Percentiles rank a stretch among this genome's conserved stretches.
phyloP scores from a whole-genome alignment of 768 basidiomycete genomes.

The Termitomyces sp. region DNA sequence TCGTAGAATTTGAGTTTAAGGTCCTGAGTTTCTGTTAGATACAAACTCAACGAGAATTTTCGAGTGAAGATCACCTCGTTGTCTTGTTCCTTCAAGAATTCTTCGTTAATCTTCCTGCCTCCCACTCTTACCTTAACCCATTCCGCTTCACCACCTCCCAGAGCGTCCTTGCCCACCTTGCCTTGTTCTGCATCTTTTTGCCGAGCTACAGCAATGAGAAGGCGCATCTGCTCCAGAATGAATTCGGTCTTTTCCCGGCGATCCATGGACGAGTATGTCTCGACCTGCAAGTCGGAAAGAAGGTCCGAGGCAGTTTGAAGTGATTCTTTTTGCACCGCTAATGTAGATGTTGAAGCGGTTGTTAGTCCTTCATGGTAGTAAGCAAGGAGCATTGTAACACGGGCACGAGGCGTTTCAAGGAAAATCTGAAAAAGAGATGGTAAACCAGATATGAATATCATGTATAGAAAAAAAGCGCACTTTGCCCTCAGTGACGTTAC shows the following conservation, averaged over 20 bases:
- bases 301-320: slow-evolving; percentile 88
- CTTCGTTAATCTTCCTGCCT: slow-evolving; percentile 90
- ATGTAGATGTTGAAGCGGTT: slow-evolving; percentile 37
- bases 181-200: slow-evolving; percentile 70
- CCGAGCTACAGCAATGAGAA: slow-evolving; percentile 75
- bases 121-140: slow-evolving; percentile 94
- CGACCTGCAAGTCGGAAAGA: slow-evolving; percentile 93
- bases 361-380: slow-evolving; percentile 79
- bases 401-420: slow-evolving; percentile 93
- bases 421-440: slow-evolving; percentile 69
- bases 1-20: slow-evolving; percentile 96
- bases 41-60: background rate
- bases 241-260: slow-evolving; percentile 98
- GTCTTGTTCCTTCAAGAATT: slow-evolving; percentile 83
- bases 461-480: slow-evolving; percentile 37
- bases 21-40: slow-evolving; percentile 49
- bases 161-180: slow-evolving; percentile 57
- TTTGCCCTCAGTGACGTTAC: slow-evolving; percentile 95
- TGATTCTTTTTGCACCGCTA: slow-evolving; percentile 57
- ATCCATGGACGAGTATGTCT: slow-evolving; percentile 99
- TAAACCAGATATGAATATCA: background rate
- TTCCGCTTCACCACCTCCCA: slow-evolving; percentile 78
- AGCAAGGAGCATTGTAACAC: slow-evolving; percentile 86
- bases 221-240: slow-evolving; percentile 95
- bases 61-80: slow-evolving; percentile 63